Conservation (phyloP, 192 early-diverging fungal species). For the Paraglomus occultum region DNA sequence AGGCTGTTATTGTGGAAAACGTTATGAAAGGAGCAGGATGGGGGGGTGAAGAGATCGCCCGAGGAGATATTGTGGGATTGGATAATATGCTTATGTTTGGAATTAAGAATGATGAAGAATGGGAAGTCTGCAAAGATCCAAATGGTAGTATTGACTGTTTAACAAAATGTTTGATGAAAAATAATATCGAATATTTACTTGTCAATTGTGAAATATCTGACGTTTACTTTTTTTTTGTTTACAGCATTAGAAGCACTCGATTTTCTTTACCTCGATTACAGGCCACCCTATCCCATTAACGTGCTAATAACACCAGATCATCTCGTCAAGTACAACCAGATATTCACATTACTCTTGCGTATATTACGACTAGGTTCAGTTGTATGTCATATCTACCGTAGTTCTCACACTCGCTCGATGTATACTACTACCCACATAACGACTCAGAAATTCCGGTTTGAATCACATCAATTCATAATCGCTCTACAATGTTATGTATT, state of each 20-base stretch:
- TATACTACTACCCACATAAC: not conserved
- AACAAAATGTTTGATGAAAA: not conserved
- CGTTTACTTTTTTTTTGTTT: not conserved
- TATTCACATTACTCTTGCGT: slow-evolving; percentile 50
- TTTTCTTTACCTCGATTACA: slow-evolving; percentile 49
- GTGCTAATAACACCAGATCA: slow-evolving; percentile 40
- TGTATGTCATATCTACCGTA: slow-evolving; percentile 37
- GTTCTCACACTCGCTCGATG: slow-evolving; percentile 33
- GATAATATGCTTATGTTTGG: slow-evolving; percentile 44
- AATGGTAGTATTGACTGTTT: slow-evolving; percentile 36
- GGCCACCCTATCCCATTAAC: slow-evolving; percentile 44
- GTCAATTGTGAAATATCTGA: not conserved
- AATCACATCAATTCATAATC: slow-evolving; percentile 47
- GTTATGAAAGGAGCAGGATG: slow-evolving; percentile 17
- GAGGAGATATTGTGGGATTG: slow-evolving; percentile 1
- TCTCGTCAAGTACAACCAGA: slow-evolving; percentile 45
- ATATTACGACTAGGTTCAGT: slow-evolving; percentile 37
- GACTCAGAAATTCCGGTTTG: slow-evolving; percentile 42
- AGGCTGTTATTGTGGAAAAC: slow-evolving; percentile 32
- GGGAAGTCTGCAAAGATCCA: slow-evolving; percentile 38
- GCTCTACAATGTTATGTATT: slow-evolving; percentile 46
- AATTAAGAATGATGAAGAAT: slow-evolving; percentile 35
- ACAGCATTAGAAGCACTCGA: slow-evolving; percentile 48
- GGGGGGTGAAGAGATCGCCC: slow-evolving; percentile 1
- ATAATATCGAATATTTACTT: not conserved